These are phyloP conservation scores for Saccharomyces uvarum DNA, from an alignment of 1,139 yeast species.

Conservation along the genomic window DNA sequence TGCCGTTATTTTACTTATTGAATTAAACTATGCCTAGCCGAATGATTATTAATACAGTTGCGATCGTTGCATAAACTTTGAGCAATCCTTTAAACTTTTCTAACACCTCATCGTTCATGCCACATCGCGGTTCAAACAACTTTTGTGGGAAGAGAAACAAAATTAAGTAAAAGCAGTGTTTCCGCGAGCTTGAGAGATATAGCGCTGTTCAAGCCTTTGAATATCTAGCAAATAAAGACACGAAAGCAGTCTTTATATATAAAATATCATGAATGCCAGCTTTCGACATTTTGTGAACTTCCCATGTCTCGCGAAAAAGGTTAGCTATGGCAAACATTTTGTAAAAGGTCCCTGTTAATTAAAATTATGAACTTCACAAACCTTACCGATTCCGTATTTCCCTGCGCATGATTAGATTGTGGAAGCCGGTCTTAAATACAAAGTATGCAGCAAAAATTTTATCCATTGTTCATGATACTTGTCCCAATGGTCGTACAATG, in stretches of 20 bases:
- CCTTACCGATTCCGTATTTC: not conserved
- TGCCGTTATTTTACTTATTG: not conserved
- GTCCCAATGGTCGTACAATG: constrained; percentile 79
- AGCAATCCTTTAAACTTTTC: not conserved
- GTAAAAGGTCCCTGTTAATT: not conserved
- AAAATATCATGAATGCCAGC: not conserved
- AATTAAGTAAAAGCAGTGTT: too few species aligned
- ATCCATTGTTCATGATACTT: constrained; percentile 58
- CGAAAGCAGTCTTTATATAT: not conserved
- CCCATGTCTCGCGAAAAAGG: not conserved
- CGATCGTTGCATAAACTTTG: not conserved
- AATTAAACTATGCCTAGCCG: not conserved
- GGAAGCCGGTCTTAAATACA: constrained; percentile 22
- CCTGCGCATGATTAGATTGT: not conserved
- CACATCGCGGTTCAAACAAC: not conserved
- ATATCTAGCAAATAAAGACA: not conserved
- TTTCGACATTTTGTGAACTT: not conserved
- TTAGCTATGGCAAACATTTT: not conserved
- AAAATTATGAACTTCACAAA: not conserved
- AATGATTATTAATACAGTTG: not conserved
- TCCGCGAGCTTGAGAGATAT: not conserved
- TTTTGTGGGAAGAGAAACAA: too few species aligned
- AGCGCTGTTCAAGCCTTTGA: not conserved
- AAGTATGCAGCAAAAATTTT: constrained; percentile 28
- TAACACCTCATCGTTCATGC: not conserved